Conservation (phyloP, 805 yeast genomes). For the Metschnikowia koreensis region DNA sequence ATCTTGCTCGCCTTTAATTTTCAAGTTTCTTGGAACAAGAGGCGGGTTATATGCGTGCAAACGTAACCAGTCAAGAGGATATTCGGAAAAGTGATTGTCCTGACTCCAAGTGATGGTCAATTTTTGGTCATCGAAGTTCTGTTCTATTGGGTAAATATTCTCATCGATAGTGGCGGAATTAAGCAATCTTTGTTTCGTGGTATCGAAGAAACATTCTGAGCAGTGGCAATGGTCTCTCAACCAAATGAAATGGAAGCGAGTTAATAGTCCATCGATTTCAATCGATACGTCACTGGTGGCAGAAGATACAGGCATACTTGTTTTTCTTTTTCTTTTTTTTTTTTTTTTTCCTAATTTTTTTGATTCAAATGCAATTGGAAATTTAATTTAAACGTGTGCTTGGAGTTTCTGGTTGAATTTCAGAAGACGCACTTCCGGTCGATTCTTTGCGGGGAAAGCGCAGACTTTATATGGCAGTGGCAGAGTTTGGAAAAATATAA, state of each 20-base stretch:
- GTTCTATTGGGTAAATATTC: conserved; percentile 24
- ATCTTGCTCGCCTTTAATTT: conserved; percentile 27
- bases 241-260: conserved; percentile 46
- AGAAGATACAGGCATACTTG: neutral
- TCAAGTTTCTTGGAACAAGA: conserved; percentile 30
- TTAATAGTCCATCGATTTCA: conserved; percentile 9
- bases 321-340: neutral
- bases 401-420: neutral
- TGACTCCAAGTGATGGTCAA: conserved; percentile 39
- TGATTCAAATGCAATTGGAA: too few species aligned
- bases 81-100: conserved; percentile 37
- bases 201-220: conserved; percentile 48
- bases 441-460: neutral
- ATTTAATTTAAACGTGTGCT: neutral
- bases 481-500: neutral
- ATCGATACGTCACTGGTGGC: conserved; percentile 6
- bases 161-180: conserved; percentile 48
- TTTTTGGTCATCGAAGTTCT: conserved; percentile 13
- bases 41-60: conserved; percentile 54
- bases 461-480: neutral
- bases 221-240: conserved; percentile 66
- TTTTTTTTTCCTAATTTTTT: too few species aligned
- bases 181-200: conserved; percentile 58
- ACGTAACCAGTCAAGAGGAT: conserved; percentile 42
- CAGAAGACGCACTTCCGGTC: neutral